Base-by-base conservation (phyloP, 2,329 filamentous ascomycete species). In the Beauveria sp. region DNA sequence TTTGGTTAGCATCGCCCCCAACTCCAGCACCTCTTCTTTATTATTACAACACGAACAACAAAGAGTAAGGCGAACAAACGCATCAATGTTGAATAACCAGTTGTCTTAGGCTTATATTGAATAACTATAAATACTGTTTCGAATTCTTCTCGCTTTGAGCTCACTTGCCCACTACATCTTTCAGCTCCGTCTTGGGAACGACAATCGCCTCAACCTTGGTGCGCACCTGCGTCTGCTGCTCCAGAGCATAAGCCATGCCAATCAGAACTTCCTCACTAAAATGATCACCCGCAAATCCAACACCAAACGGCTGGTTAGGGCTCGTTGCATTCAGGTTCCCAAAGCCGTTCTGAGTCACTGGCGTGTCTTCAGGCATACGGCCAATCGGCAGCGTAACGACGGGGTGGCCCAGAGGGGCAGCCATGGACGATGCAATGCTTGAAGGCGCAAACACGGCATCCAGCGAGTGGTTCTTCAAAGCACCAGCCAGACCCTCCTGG, bases 171-270 rank as follows among this genome's bases (percentile, higher is more conserved):
- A 67, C 53, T n/a, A 67, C 59, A 41, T 73, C 70, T 0, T 59
- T 63, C 26, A 75, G 60, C 62, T 75, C 71, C 2, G 69, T 71
- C n/a, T 57, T 66, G 3, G 73, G 73, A 34, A 65, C 56, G 1
- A 73, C 62, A 41, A 68, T 68, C 2, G 73, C 72, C 30, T 64
- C 58, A 5, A 71, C 61, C 50, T 65, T 65, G 8, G 66, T 55
- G 16, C 73, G 66, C 2, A 67, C 66, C 37, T 64, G 55, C 1
- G 73, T 87, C 66, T 77, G 74, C 73, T 88, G 85, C 75, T 90
- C 87, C 71, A 84, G 89, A 2, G 85, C 86, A 75, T 87, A 90
- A 8, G 85, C 87, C 68, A 84, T 79, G 1, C 82, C 83, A 61
- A 89, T 82, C 63, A 90, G 68, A 18, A 72, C 77, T 62, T 80